These are phyloP conservation scores for Lachnellula subtilissima DNA, from an alignment of 2,329 filamentous ascomycete genomes.

Conservation along the genomic window DNA sequence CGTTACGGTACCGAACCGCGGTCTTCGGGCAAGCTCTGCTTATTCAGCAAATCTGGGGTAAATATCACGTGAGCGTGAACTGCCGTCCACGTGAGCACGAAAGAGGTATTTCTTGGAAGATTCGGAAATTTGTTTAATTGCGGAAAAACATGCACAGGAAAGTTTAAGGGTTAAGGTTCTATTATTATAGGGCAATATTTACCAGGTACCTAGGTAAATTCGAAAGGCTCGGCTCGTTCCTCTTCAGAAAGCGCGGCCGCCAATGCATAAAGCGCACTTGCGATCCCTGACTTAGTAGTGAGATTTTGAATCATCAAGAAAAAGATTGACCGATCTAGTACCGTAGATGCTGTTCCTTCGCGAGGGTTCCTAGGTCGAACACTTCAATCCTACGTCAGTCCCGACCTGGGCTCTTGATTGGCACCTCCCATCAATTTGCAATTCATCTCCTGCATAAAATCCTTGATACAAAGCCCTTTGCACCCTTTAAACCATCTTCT, in stretches of 20 bases:
- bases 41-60: not conserved
- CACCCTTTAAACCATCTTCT: not conserved
- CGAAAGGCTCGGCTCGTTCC: not conserved
- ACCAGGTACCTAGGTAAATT: too few species aligned
- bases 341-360: slow-evolving; percentile 1
- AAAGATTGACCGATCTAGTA: not conserved
- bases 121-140: too few species aligned
- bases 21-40: not conserved
- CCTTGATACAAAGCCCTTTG: slow-evolving; percentile 2
- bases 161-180: too few species aligned
- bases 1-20: not conserved
- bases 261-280: not conserved
- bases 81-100: too few species aligned
- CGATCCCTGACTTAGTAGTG: slow-evolving; percentile 6
- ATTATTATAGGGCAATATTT: too few species aligned
- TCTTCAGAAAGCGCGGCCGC: not conserved
- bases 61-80: not conserved
- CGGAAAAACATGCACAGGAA: too few species aligned
- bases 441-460: slow-evolving; percentile 2
- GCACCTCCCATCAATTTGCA: not conserved
- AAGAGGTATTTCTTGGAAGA: too few species aligned
- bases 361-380: slow-evolving; percentile 1
- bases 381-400: slow-evolving; percentile 2
- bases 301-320: slow-evolving; percentile 4
- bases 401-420: not conserved